phyloP scores from a whole-genome alignment of 73 alveolate species.

The Paramecium biaurelia region DNA sequence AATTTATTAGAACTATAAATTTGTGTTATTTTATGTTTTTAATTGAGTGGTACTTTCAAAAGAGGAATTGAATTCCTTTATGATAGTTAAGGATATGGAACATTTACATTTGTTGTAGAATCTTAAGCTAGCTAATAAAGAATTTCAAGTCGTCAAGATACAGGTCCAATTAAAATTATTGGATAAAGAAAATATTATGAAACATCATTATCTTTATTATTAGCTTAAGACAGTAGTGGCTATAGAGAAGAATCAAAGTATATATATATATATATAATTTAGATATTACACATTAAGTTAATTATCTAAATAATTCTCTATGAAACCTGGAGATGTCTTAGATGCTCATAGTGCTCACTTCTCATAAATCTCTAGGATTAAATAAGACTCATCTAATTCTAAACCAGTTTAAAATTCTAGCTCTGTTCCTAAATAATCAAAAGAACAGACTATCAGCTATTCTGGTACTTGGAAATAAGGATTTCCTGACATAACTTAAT shows the following conservation, averaged over 20 bases:
- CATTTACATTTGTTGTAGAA: background rate
- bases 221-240: background rate
- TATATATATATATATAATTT: background rate
- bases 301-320: background rate
- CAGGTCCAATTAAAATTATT: conserved; percentile 30
- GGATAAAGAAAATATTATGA: conserved; percentile 30
- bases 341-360: background rate
- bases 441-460: background rate
- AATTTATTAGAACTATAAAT: background rate
- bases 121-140: background rate
- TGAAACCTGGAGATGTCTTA: background rate
- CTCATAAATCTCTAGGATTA: background rate
- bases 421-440: background rate
- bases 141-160: background rate
- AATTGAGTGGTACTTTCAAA: conserved; percentile 9
- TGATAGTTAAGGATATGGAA: conserved; percentile 3
- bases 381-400: conserved; percentile 6
- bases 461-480: background rate
- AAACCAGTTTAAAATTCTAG: background rate
- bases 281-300: background rate
- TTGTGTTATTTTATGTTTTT: background rate
- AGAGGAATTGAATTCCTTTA: conserved; percentile 19
- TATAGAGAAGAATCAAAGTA: conserved; percentile 20
- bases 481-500: background rate
- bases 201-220: conserved; percentile 20